Base-by-base conservation (phyloP, 208 protist genomes). In the Acanthamoeba culbertsoni region DNA sequence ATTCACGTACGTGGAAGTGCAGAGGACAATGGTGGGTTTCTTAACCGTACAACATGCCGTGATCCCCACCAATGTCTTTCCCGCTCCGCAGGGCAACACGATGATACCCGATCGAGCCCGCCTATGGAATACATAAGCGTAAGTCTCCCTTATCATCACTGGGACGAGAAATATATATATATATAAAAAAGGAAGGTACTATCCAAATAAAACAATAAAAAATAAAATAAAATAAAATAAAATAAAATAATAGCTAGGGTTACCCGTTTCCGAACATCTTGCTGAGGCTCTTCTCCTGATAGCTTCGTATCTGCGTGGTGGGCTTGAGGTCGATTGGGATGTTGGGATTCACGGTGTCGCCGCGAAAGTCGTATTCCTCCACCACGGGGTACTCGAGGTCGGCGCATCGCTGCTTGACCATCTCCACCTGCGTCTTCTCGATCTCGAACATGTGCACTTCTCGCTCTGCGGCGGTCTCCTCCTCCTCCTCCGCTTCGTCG, bases 41-140 rank as follows among this genome's bases (percentile, higher is more conserved):
- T 99, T 98, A 51, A 99, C 97, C 43, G 98, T 99, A 75, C 96
- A 98, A 37, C 98, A 96, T 1, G 99, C 97, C 88, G 99, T 99
- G 42, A 99, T 99, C 37, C 99, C 99, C 23, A 99, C 98, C 20
- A 99, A 97, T 18, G 99, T 99, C 97, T 99, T 99, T 33, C 99
- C 99, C 10, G 99, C 99, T 37, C 99, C 99, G 96, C 99, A 99
- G 6, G 99, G 99, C 8, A 99, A 97, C 28, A 99, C 98, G 71
- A 99, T 98, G 59, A 99, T 98, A 31, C 99, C 99, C 26, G 96
- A 98, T 48, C 96, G 91, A 12, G 96, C 96, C 43, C 94, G 82
- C 68, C 94, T 92, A 65, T 26, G 59, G 75, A 18, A 18, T 40
- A 28, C 53, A 35, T 18, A 31, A 59, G 31, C n/a, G n/a, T n/a